Base-by-base conservation (phyloP, 306 rosid species). In the Begonia peltatifolia region DNA sequence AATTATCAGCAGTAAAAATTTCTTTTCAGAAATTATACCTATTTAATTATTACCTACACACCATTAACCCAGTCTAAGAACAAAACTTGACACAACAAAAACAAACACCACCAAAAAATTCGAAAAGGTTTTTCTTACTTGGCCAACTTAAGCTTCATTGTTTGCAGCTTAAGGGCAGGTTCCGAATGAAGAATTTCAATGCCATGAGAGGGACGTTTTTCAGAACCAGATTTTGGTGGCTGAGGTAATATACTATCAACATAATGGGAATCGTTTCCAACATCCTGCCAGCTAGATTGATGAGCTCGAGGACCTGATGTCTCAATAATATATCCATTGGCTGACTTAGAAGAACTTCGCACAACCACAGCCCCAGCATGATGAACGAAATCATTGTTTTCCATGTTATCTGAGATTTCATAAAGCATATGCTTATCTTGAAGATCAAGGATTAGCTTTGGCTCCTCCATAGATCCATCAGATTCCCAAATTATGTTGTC, bases 361-460 rank as follows among this genome's bases (percentile, higher is more conserved):
- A 85, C 68, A 55, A 85, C 74, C 93, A 85, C 83, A 56, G 97
- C 95, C 63, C 97, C 90, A 1, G 97, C 87, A 78, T 83, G 97
- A 64, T 82, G 79, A 68, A 62, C 69, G 52, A 89, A 78, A 74
- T 82, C 76, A 30, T 71, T 74, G 53, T 68, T 61, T 49, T 85
- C 85, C 58, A 72, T 74, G 73, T 65, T 58, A 67, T 89, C 95
- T 69, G 74, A 69, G 62, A 89, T 74, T 78, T 89, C 95, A 62
- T 85, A 89, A 72, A 85, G 90, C 97, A 89, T 89, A 53, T 85
- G 90, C 71, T 85, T 88, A 74, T 89, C 97, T 68, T 83, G 84
- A 61, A 89, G 95, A 83, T 89, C 97, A 67, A 82, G 75, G 36
- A 89, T 89, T 42, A 89, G 93, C 74, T 83, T 89, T 46, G 87